phyloP scores from a whole-genome alignment of 805 yeast species.

The Zygoascus bituminiphila region DNA sequence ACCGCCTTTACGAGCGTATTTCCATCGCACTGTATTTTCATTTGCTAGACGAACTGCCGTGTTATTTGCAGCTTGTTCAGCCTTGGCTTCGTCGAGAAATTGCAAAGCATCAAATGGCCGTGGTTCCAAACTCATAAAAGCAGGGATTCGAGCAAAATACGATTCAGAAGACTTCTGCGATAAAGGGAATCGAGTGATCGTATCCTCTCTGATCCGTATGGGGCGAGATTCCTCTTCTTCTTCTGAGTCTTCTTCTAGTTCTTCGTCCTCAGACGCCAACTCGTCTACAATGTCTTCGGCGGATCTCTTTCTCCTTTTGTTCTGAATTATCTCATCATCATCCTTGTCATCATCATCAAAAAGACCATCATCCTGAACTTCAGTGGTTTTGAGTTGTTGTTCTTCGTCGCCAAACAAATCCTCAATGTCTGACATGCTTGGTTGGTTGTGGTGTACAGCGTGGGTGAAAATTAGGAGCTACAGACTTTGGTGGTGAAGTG shows the following conservation, averaged over 20 bases:
- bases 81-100: slow-evolving; percentile 41
- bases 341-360: slow-evolving; percentile 1
- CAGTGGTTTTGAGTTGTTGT: background rate
- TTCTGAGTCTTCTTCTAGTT: slow-evolving; percentile 7
- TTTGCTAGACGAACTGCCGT: slow-evolving; percentile 45
- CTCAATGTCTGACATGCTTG: slow-evolving; percentile 8
- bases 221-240: background rate
- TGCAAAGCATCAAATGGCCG: slow-evolving; percentile 75
- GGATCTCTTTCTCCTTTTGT: slow-evolving; percentile 1
- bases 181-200: slow-evolving; percentile 29
- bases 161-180: slow-evolving; percentile 25
- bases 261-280: slow-evolving; percentile 6
- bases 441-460: no score
- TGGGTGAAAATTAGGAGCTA: background rate
- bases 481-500: no score
- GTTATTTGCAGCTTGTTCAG: slow-evolving; percentile 27
- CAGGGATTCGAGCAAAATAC: slow-evolving; percentile 62
- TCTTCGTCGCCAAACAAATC: slow-evolving; percentile 20
- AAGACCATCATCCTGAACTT: background rate
- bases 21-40: slow-evolving; percentile 89
- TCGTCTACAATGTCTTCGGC: slow-evolving; percentile 6
- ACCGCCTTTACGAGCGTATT: slow-evolving; percentile 70
- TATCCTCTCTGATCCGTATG: slow-evolving; percentile 18
- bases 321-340: background rate
- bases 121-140: slow-evolving; percentile 74